These are phyloP conservation scores for Aotearoamyces nothofagi DNA, from an alignment of 2,329 filamentous ascomycete genomes.

Conservation along the genomic window DNA sequence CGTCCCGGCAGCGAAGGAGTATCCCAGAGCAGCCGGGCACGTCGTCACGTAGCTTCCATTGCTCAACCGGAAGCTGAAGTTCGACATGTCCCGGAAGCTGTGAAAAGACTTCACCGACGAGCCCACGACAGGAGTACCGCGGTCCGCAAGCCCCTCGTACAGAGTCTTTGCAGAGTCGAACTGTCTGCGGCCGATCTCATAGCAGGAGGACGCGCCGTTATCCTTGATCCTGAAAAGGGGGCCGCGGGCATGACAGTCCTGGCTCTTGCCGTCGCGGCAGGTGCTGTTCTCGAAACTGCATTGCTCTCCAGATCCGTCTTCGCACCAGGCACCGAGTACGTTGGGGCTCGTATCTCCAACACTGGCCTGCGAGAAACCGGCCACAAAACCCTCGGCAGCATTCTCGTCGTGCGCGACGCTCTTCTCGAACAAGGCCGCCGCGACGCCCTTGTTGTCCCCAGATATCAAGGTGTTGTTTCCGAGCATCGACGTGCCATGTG, in stretches of 20 bases:
- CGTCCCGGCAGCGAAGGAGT: conserved; percentile 85
- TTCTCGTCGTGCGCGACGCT: conserved; percentile 37
- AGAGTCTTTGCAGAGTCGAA: conserved; percentile 43
- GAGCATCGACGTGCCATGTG: conserved; percentile 81
- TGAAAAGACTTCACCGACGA: conserved; percentile 68
- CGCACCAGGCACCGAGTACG: conserved; percentile 74
- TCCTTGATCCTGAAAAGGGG: conserved; percentile 54
- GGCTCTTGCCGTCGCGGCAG: conserved; percentile 53
- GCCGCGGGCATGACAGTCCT: conserved; percentile 60
- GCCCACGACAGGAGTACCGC: conserved; percentile 34
- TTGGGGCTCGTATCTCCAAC: conserved; percentile 89
- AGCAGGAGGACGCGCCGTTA: conserved; percentile 58
- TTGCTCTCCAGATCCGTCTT: conserved; percentile 59
- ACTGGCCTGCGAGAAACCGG: conserved; percentile 83
- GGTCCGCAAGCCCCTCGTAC: conserved; percentile 36
- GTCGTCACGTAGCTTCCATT: conserved; percentile 59
- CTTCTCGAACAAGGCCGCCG: conserved; percentile 71
- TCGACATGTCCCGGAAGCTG: conserved; percentile 68
- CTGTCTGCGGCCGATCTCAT: conserved; percentile 63
- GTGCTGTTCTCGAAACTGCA: conserved; percentile 75
- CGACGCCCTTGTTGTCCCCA: conserved; percentile 95
- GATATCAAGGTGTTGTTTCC: conserved; percentile 84
- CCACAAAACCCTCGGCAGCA: conserved; percentile 58
- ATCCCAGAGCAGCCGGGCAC: conserved; percentile 78
- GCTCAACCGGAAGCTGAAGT: conserved; percentile 56